Percentiles rank a stretch among this genome's conserved stretches.
Conservation (phyloP, 2,329 filamentous ascomycete genomes). For the Rhinocladiella similis region DNA sequence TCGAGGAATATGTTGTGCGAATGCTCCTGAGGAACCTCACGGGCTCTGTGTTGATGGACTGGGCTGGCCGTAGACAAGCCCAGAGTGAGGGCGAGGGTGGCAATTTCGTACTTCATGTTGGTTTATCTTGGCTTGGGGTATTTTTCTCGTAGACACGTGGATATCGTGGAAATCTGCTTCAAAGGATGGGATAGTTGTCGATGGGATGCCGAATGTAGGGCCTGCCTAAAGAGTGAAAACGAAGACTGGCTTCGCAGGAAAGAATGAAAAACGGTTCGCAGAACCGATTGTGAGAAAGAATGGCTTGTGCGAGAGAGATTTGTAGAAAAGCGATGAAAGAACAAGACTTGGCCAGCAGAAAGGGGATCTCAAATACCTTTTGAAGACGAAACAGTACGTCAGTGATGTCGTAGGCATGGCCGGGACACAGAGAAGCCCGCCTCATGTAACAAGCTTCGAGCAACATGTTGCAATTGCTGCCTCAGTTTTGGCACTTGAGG, state of each 20-base stretch:
- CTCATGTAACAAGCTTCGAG: neutral
- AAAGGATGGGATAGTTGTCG: neutral
- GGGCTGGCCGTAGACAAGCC: conserved; percentile 6
- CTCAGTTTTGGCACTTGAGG: neutral
- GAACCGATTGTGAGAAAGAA: neutral
- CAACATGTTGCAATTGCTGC: conserved; percentile 4
- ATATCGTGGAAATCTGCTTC: neutral
- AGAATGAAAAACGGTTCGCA: conserved; percentile 3
- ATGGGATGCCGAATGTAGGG: neutral
- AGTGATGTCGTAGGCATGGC: neutral
- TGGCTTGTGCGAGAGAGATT: neutral
- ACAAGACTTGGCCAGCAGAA: conserved; percentile 1
- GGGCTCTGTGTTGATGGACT: conserved; percentile 25
- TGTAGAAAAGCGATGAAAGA: neutral
- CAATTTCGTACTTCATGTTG: conserved; percentile 11
- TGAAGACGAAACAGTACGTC: neutral
- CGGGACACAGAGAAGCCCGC: neutral
- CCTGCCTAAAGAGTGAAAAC: neutral
- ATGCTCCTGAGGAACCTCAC: conserved; percentile 60
- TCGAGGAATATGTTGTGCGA: conserved; percentile 53
- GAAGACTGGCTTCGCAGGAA: neutral
- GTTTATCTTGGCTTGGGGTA: too few relatives aligned
- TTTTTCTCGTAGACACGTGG: neutral
- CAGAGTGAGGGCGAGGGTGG: neutral
- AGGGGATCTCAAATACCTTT: neutral